Base-by-base conservation (phyloP, 1,284 basidiomycete genomes). In the Kwoniella shivajii region DNA sequence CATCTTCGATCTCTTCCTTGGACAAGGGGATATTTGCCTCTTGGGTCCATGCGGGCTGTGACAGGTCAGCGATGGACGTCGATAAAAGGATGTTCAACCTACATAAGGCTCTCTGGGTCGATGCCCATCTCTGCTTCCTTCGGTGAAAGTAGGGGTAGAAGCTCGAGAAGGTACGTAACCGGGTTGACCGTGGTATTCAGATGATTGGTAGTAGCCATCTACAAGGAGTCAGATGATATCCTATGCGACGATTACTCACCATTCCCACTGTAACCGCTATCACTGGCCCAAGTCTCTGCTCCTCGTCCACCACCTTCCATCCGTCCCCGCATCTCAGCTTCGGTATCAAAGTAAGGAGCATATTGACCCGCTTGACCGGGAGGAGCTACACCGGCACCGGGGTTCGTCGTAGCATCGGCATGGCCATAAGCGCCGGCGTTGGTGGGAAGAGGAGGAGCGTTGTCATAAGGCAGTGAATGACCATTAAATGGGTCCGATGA, bases 1-100 rank as follows among this genome's bases (percentile, higher is more conserved):
- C 92, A 75, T 99, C 95, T 79, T 99, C 95, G 58, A 99, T 98
- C 81, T 99, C 96, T 69, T 99, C 95, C 81, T 97, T 98, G 31
- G 92, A 93, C 11, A 99, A 82, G 13, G 95, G 95, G 60, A 97
- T 96, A 68, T 92, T 87, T 50, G 90, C 87, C 59, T 97, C 93
- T 39, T 87, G 80, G 16, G 87, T 87, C 95, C 96, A 98, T 0
- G 93, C 92, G 0, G 95, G 92, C 66, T 90, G 85, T 58, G 80
- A 75, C 62, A 84, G 0, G 85, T 60, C 37, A 56, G 58, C 46
- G 62, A 14, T 22, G 33, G 75, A 42, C 80, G n/a, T 29, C 20
- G 11, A 10, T 26, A 39, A 33, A 10, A 81, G 63, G 82, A 80
- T 86, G 72, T 82, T 84, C 22, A 14, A 79, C 60, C 82, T 81